A percentile compares a stretch with the other conserved stretches of the same genome.
phyloP scores from a whole-genome alignment of 306 rosid species.

The Rosa rugosa region DNA sequence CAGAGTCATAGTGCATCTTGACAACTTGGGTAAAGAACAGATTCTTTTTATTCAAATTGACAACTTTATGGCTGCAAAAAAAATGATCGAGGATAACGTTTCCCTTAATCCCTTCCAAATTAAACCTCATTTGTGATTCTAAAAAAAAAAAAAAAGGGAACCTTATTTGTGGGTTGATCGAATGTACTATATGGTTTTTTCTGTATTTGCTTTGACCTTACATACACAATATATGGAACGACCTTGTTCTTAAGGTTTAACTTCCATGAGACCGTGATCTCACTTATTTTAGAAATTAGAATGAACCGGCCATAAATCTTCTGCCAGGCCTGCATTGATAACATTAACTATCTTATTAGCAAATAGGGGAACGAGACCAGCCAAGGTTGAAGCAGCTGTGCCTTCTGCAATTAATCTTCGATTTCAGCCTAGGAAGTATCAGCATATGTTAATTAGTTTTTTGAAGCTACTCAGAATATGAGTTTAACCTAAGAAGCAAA shows the following conservation, averaged over 20 bases:
- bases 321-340: too few species aligned
- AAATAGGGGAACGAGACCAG: too few species aligned
- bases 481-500: background rate
- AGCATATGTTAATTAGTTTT: background rate
- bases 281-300: too few species aligned
- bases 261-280: too few species aligned
- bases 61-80: background rate
- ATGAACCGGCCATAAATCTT: too few species aligned
- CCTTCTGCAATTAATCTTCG: background rate
- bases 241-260: too few species aligned
- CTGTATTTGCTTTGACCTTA: background rate
- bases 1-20: background rate
- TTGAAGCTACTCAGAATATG: background rate
- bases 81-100: background rate
- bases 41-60: background rate
- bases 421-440: background rate
- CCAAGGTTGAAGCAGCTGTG: too few species aligned
- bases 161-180: background rate
- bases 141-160: too few species aligned
- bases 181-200: background rate
- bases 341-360: too few species aligned
- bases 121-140: background rate
- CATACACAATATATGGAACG: background rate
- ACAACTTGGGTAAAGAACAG: background rate
- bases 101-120: background rate